Evolutionary conservation across 2,329 filamentous ascomycete genomes (phyloP), one percentile per base, ranked within the genome.

Genomic region (Fusarium sp.): DNA sequence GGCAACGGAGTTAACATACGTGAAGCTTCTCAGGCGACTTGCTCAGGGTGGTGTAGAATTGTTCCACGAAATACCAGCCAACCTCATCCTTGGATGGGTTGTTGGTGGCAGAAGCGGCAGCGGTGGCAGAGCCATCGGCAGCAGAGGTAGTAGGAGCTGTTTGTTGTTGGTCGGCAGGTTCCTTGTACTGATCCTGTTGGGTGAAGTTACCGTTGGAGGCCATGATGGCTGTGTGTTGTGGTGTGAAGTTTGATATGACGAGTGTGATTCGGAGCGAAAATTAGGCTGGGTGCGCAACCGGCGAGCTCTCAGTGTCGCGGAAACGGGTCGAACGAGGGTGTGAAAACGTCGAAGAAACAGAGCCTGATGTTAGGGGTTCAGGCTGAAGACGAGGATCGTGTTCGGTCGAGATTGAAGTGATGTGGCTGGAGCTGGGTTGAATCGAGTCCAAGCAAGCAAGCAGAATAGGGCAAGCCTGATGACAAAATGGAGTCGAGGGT

Each of bases 11-110:
- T 14, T 28, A 45, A 85, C 90, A 79, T 85, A 92, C 90, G 81
- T 95, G 96, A 79, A 99, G 93, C 85, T 96, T 97, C 82, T 98
- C 95, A 28, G 96, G 95, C 76, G 88, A 93, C 85, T 96, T 95
- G 90, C 95, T 98, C 81, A 99, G 87, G 72, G 95, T 99, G 78
- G 94, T 98, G 86, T 99, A 99, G 88, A 98, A 99, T 85, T 98
- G 95, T 89, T 98, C 95, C 67, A 99, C 96, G 79, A 99, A 99
- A 87, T 96, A 98, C 96, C 96, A 99, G 84, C 95, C 96, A 77
- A 99, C 95, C 86, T 98, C 94, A 83, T 98, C 95, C 87, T 98
- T 98, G 79, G 88, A 87, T 45, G 90, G 84, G 78, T 89, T 87
- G 80, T 81, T 85, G 78, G 82, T 85, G 63, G 80, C 75, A 72